phyloP scores from a whole-genome alignment of 345 rosid genomes.

The Eucalyptus pauciflora region DNA sequence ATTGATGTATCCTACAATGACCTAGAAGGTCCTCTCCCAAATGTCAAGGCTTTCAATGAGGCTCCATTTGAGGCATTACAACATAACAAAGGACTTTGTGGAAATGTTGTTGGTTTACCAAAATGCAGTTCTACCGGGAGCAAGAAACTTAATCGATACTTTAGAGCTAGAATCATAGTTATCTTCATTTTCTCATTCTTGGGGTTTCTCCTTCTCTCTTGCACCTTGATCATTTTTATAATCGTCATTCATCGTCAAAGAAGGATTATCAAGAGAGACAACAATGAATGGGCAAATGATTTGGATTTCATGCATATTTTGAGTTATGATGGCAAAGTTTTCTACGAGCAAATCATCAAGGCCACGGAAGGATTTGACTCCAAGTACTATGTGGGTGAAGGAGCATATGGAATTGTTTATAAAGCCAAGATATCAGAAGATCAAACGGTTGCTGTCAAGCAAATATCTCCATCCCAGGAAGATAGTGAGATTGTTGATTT shows the following conservation, averaged over 20 bases:
- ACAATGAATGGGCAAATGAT: neutral
- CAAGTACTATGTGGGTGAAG: neutral
- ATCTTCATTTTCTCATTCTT: neutral
- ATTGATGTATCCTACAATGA: neutral
- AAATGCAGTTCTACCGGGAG: neutral
- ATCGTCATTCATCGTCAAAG: neutral
- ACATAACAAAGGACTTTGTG: neutral
- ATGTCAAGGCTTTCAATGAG: neutral
- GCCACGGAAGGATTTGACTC: neutral
- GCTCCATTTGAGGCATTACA: neutral
- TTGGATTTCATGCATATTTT: neutral
- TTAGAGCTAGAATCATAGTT: neutral
- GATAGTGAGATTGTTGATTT: neutral
- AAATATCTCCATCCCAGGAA: neutral
- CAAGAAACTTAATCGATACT: fast-evolving
- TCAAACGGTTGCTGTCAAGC: neutral
- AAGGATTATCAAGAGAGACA: neutral
- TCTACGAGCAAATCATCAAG: neutral
- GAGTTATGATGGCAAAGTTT: neutral
- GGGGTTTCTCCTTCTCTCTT: neutral
- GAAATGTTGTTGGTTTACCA: neutral
- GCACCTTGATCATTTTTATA: neutral
- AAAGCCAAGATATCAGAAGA: neutral
- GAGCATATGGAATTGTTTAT: neutral
- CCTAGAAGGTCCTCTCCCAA: neutral